phyloP scores from a whole-genome alignment of 345 rosid species.

The Camelina neglecta region DNA sequence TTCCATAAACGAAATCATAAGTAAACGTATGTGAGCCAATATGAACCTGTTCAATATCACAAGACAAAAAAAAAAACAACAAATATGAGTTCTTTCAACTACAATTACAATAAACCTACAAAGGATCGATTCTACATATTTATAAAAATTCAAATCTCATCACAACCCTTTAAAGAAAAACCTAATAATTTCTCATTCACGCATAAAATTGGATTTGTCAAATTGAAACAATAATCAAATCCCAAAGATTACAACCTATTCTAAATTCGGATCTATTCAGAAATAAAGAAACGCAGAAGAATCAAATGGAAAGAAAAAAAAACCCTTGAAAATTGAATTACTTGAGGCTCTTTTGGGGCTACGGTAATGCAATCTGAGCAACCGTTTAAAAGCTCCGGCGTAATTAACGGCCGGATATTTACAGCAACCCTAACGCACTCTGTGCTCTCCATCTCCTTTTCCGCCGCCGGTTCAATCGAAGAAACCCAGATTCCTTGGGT shows the following conservation, averaged over 20 bases:
- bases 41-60: constrained; percentile 58
- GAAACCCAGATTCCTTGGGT: constrained; percentile 23
- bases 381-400: constrained; percentile 83
- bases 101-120: not conserved
- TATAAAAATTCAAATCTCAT: not conserved
- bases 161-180: no score
- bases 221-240: not conserved
- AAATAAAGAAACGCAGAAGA: not conserved
- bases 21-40: constrained; percentile 90
- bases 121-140: constrained; percentile 1
- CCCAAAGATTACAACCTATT: not conserved
- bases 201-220: not conserved
- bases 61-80: not conserved
- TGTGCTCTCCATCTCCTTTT: constrained; percentile 72
- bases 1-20: constrained; percentile 77
- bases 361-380: constrained; percentile 90
- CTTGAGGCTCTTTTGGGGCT: constrained; percentile 91
- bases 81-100: not conserved
- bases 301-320: not conserved
- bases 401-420: constrained; percentile 84
- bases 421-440: constrained; percentile 90
- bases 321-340: constrained; percentile 21
- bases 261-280: not conserved
- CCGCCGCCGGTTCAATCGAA: constrained; percentile 6
- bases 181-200: not conserved